These are phyloP conservation scores for Cardamine occulta DNA, from an alignment of 345 rosid genomes.

Conservation along the genomic window DNA sequence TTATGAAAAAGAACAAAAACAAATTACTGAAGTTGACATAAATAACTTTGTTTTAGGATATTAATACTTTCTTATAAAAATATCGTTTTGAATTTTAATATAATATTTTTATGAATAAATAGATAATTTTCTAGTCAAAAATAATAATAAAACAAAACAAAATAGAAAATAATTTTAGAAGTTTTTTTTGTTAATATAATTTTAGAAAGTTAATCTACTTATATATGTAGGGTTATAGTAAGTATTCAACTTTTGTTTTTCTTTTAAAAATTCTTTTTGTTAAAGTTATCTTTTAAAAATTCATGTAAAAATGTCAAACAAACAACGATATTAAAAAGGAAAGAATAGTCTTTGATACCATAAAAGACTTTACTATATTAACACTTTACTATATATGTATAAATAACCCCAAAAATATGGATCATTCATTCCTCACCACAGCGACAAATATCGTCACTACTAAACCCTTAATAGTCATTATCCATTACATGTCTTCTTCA, in stretches of 20 bases:
- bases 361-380: too few relatives aligned
- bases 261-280: too few relatives aligned
- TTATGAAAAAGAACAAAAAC: too few relatives aligned
- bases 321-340: neutral
- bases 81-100: neutral
- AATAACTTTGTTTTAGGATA: neutral
- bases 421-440: neutral
- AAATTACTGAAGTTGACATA: too few relatives aligned
- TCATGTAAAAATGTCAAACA: neutral
- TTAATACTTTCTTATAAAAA: neutral
- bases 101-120: neutral
- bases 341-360: slow-evolving; percentile 4
- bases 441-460: neutral
- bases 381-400: slow-evolving; percentile 15
- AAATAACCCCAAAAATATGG: neutral
- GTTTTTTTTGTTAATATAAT: too few relatives aligned
- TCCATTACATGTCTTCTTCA: slow-evolving; percentile 34
- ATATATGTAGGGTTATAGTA: too few relatives aligned
- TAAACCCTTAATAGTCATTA: neutral
- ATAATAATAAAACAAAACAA: too few relatives aligned
- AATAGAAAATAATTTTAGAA: too few relatives aligned
- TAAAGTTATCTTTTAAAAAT: too few relatives aligned
- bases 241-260: too few relatives aligned
- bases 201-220: too few relatives aligned
- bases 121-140: neutral